A percentile compares a stretch with the other conserved stretches of the same genome.
Evolutionary conservation across 257 asterid species (phyloP).

Genomic region (Buddleja alternifolia): DNA sequence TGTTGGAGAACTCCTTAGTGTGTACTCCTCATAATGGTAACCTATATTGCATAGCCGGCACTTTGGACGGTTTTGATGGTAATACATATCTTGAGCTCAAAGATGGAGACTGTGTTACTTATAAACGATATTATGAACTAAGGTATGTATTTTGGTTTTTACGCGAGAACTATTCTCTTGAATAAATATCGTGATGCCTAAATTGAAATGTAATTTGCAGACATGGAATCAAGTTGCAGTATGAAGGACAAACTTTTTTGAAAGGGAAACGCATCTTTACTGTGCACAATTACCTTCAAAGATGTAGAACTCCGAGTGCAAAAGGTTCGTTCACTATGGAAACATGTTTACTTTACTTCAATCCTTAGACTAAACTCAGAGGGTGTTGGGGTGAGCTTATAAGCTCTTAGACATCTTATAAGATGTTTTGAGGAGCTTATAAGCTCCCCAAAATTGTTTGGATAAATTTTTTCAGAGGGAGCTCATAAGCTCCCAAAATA

Average conservation of each 20-base stretch:
- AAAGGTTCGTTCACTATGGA: constrained; percentile 49
- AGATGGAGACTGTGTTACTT: constrained; percentile 48
- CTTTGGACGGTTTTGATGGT: constrained; percentile 45
- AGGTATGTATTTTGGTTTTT: constrained; percentile 40
- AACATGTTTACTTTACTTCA: not conserved
- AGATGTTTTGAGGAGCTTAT: too few species aligned
- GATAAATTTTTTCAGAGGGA: too few species aligned
- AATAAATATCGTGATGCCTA: not conserved
- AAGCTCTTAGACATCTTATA: too few species aligned
- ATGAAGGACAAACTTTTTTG: constrained; percentile 53
- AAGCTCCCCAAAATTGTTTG: too few species aligned
- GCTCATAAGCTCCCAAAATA: too few species aligned
- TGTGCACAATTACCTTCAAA: constrained; percentile 59
- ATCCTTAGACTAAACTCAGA: too few species aligned
- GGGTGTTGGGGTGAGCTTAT: too few species aligned
- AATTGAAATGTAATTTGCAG: constrained; percentile 39
- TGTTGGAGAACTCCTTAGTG: constrained; percentile 68
- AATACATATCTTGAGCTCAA: constrained; percentile 44
- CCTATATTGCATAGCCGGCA: constrained; percentile 51
- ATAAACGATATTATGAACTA: constrained; percentile 44
- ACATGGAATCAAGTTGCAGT: constrained; percentile 52
- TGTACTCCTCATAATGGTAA: constrained; percentile 65
- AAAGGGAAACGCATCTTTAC: constrained; percentile 45
- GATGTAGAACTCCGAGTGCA: constrained; percentile 38
- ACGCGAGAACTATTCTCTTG: not conserved